Evolutionary conservation across 345 rosid species (phyloP).

Genomic region (Citrus glauca): DNA sequence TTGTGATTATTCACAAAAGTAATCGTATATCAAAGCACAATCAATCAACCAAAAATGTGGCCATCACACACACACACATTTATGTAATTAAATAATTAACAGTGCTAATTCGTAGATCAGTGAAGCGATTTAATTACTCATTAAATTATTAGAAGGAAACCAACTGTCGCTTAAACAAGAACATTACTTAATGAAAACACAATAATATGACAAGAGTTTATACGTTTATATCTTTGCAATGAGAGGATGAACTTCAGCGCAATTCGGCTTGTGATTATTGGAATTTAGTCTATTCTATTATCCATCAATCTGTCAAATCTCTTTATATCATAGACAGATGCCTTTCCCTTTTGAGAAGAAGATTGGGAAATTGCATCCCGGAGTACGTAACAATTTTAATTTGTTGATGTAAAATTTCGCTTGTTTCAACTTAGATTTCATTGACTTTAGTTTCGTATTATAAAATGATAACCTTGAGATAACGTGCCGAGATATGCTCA

Average conservation of each 20-base stretch:
- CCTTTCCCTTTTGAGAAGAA: not conserved
- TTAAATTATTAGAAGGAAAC: not conserved
- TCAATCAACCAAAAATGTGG: conserved; percentile 7
- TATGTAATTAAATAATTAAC: not conserved
- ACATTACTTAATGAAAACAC: not conserved
- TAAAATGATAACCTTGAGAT: not conserved
- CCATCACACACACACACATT: not conserved
- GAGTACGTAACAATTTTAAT: not conserved
- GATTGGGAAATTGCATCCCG: not conserved
- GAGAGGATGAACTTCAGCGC: not conserved
- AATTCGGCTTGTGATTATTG: not conserved
- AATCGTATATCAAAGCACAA: too few relatives aligned
- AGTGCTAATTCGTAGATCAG: not conserved
- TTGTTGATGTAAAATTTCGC: not conserved
- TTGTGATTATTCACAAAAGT: too few relatives aligned
- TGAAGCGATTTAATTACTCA: not conserved
- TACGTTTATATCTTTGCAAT: not conserved
- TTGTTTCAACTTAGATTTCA: not conserved
- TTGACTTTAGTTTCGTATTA: not conserved
- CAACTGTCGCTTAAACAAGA: not conserved
- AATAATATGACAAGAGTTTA: not conserved
- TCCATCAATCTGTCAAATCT: not conserved
- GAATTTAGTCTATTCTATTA: not conserved
- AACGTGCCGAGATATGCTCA: not conserved
- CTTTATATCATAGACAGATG: not conserved